Conservation (phyloP, 345 rosid genomes). For the Hirschfeldia incana region DNA sequence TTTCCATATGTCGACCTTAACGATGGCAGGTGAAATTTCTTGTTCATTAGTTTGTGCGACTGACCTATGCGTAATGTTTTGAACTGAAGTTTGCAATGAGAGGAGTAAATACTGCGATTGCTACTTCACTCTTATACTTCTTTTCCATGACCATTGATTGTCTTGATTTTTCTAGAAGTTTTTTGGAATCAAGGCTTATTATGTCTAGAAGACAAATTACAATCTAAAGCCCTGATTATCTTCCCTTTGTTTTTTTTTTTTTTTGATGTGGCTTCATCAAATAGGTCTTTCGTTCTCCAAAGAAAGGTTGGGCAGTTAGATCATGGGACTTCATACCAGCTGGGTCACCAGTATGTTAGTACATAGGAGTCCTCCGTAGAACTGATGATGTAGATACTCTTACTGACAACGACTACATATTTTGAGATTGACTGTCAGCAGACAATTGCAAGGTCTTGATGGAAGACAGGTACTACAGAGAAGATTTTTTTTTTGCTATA, state of each 20-base stretch:
- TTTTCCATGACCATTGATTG: slow-evolving; percentile 2
- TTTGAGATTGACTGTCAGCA: slow-evolving; percentile 95
- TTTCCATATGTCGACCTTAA: slow-evolving; percentile 83
- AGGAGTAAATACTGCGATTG: neutral
- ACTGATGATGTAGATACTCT: slow-evolving; percentile 71
- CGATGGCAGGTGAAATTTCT: slow-evolving; percentile 77
- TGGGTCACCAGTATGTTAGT: slow-evolving; percentile 93
- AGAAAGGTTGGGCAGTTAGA: slow-evolving; percentile 96
- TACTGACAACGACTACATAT: slow-evolving; percentile 69
- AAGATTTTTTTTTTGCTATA: slow-evolving; percentile 5
- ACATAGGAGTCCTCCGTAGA: slow-evolving; percentile 66
- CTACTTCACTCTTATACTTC: neutral
- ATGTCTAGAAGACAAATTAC: too few species aligned
- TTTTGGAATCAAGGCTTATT: slow-evolving; percentile 1
- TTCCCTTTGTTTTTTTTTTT: neutral
- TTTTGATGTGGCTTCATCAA: slow-evolving; percentile 23
- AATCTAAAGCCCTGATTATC: too few species aligned
- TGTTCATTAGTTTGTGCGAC: slow-evolving; percentile 11
- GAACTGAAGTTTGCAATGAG: slow-evolving; percentile 21
- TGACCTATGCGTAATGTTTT: slow-evolving; percentile 2
- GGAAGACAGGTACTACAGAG: slow-evolving; percentile 70
- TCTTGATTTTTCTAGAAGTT: neutral
- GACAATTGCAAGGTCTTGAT: slow-evolving; percentile 80
- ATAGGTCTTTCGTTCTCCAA: slow-evolving; percentile 83
- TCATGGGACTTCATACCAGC: slow-evolving; percentile 94